These are phyloP conservation scores for Trichoderma sp. DNA, from an alignment of 2,329 filamentous ascomycete species.

Conservation along the genomic window DNA sequence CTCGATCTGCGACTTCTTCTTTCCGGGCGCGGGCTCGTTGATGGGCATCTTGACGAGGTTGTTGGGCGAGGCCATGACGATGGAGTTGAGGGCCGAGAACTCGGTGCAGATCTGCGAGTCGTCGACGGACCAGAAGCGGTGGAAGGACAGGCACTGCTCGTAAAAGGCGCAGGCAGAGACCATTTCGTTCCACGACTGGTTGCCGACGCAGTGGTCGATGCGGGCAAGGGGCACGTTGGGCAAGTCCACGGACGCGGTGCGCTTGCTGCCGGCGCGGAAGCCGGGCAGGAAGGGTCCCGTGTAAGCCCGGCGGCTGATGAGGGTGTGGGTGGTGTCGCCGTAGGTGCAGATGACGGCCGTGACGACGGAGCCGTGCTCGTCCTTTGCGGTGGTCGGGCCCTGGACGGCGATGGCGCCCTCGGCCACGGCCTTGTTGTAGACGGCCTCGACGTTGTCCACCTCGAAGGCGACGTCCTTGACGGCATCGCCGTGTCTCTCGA, in stretches of 20 bases:
- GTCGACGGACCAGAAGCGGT: constrained; percentile 96
- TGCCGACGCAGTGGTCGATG: constrained; percentile 96
- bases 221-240: constrained; percentile 65
- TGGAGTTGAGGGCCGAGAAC: constrained; percentile 80
- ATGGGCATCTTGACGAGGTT: constrained; percentile 96
- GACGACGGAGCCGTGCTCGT: constrained; percentile 63
- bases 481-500: constrained; percentile 85
- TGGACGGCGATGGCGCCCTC: constrained; percentile 61
- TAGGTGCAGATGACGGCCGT: constrained; percentile 86
- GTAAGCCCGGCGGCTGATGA: constrained; percentile 72
- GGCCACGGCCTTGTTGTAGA: constrained; percentile 70
- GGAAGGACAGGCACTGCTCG: constrained; percentile 85
- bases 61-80: constrained; percentile 86
- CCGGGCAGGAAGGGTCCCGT: constrained; percentile 78
- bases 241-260: constrained; percentile 42
- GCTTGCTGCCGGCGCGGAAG: constrained; percentile 57
- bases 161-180: constrained; percentile 66
- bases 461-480: constrained; percentile 96
- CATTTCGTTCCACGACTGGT: constrained; percentile 95
- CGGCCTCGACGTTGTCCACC: constrained; percentile 80
- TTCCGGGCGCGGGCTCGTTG: constrained; percentile 88
- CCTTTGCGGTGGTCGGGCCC: constrained; percentile 51
- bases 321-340: constrained; percentile 90
- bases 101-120: constrained; percentile 91
- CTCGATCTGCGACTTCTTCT: constrained; percentile 91